Percentiles rank a stretch among this genome's conserved stretches.
phyloP scores from a whole-genome alignment of 345 rosid genomes.

The Litchi chinensis region DNA sequence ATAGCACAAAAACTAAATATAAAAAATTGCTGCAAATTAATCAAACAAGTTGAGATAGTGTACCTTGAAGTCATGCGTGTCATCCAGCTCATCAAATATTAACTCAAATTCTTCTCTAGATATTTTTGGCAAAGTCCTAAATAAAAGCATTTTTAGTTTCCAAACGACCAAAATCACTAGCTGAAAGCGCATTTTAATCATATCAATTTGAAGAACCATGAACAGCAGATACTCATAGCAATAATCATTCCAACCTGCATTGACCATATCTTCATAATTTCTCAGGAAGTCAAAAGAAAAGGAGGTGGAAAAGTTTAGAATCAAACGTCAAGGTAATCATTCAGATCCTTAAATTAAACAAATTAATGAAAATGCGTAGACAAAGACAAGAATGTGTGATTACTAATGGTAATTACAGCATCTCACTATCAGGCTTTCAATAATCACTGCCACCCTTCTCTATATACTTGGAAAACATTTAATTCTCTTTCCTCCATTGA shows the following conservation, averaged over 20 bases:
- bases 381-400: background rate
- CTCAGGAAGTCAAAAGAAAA: background rate
- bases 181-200: background rate
- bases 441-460: background rate
- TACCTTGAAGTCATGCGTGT: constrained; percentile 93
- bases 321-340: background rate
- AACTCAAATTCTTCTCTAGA: constrained; percentile 80
- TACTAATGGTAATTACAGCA: background rate
- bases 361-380: background rate
- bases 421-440: background rate
- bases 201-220: constrained; percentile 2
- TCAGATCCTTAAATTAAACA: background rate
- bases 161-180: constrained; percentile 11
- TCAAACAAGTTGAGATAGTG: background rate
- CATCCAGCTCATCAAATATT: constrained; percentile 92
- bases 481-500: background rate
- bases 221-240: background rate
- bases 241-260: background rate
- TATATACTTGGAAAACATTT: background rate
- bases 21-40: background rate
- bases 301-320: background rate
- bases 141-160: constrained; percentile 21
- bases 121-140: constrained; percentile 86
- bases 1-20: background rate
- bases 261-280: background rate